These are phyloP conservation scores for Globisporangium camurandrum DNA, from an alignment of 352 stramenopile species.

Conservation along the genomic window DNA sequence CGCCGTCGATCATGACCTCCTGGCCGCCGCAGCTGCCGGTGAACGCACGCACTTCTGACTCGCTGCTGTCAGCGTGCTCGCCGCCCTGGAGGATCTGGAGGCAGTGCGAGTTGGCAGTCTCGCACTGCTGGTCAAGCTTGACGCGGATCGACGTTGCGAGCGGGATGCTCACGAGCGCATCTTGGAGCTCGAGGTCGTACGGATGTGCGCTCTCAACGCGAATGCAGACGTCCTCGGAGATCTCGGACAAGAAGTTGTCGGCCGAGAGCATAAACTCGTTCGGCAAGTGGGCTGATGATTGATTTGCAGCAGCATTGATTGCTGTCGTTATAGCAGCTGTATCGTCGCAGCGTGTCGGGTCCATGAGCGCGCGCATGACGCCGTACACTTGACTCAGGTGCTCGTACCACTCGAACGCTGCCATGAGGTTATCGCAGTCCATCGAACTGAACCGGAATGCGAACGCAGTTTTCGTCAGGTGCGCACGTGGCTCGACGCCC, in stretches of 20 bases:
- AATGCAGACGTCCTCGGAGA: slow-evolving; percentile 80
- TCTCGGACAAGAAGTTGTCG: slow-evolving; percentile 82
- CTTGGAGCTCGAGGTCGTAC: slow-evolving; percentile 77
- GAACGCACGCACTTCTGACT: slow-evolving; percentile 82
- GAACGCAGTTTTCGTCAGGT: slow-evolving; percentile 46
- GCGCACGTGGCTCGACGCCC: slow-evolving; percentile 12
- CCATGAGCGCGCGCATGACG: slow-evolving; percentile 78
- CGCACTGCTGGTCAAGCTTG: slow-evolving; percentile 62
- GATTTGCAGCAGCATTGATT: no score
- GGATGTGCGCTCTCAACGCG: slow-evolving; percentile 70
- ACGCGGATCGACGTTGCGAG: slow-evolving; percentile 80
- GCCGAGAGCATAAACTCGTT: slow-evolving; percentile 86
- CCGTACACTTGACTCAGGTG: slow-evolving; percentile 79
- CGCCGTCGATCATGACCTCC: slow-evolving; percentile 80
- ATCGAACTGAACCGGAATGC: slow-evolving; percentile 75
- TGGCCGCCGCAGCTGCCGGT: slow-evolving; percentile 73
- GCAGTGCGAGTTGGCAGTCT: slow-evolving; percentile 82
- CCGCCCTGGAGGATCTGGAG: slow-evolving; percentile 82
- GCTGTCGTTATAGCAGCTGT: no score
- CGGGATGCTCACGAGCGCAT: slow-evolving; percentile 72
- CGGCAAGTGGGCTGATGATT: slow-evolving; percentile 29
- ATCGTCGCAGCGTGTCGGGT: slow-evolving; percentile 17
- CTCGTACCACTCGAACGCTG: slow-evolving; percentile 84
- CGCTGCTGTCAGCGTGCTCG: slow-evolving; percentile 33
- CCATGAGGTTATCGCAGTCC: slow-evolving; percentile 82